Evolutionary conservation across 352 stramenopile species (phyloP), one percentile per base, ranked within the genome.

Genomic region (Aphanomyces stellatus): DNA sequence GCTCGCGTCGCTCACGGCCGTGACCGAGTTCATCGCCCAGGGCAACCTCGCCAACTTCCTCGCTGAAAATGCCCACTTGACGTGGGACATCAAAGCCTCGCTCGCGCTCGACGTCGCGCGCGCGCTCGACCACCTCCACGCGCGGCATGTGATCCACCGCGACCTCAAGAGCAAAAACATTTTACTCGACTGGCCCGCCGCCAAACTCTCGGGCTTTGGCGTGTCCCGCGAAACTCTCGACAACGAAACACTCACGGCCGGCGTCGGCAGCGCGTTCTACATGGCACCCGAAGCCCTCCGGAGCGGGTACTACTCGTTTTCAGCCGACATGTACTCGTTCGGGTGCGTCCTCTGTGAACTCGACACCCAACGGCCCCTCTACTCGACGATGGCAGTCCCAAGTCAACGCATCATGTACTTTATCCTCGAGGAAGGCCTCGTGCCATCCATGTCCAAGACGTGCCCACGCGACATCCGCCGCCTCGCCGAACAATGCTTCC

Each of bases 311-410:
- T 65, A 65, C 46, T 30, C 42, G 15, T 13, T 57, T 10, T 51
- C 59, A 15, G 59, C 59, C 13, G 59, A 65, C 24, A 65, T 65
- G 17, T 65, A 65, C 28, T 65, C 59, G 42, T 65, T 67, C 27
- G 60, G 60, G 24, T 67, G 60, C 30, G 60, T 67, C 15, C 31
- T 88, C 31, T 77, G 71, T 1, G 78, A 88, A 51, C 70, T 88
- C 3, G 80, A 85, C 41, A 85, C 78, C 0, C 78, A 87, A 56
- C 62, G 41, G n/a, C 41, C 84, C 11, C 75, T 79, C 2, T 88
- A 88, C 68, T 69, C 79, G 8, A 72, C 79, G 15, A 34, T 55
- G 10, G 35, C n/a, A 11, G 25, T 67, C 5, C 60, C 46, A 13
- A 25, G 13, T 17, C 37, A 57, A 13, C 30, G 27, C 7, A 60